Percentiles rank a stretch among this genome's conserved stretches.
Evolutionary conservation across 768 basidiomycete genomes (phyloP).

Genomic region (Cytidiella melzeri): DNA sequence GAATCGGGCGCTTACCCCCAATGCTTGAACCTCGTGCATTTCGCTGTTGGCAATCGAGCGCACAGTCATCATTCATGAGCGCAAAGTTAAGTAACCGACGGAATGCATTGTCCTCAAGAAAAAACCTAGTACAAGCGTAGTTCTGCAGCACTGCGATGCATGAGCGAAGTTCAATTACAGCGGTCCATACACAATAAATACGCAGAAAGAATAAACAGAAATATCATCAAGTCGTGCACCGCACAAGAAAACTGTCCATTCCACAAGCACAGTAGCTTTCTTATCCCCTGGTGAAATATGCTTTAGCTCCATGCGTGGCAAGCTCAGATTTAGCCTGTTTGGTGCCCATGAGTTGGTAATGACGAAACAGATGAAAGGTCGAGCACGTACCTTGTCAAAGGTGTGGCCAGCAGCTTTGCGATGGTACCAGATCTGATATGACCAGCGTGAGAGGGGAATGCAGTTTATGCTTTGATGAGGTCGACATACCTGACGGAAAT

Average conservation of each 20-base stretch:
- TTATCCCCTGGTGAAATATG: slow-evolving; percentile 83
- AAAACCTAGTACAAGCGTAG: no score
- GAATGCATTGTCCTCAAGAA: no score
- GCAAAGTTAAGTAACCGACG: no score
- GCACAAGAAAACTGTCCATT: background rate
- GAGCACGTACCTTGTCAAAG: slow-evolving; percentile 61
- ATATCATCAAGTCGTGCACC: background rate
- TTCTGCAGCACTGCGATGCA: no score
- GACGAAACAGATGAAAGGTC: slow-evolving; percentile 6
- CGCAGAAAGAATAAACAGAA: background rate
- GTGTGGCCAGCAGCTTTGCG: slow-evolving; percentile 82
- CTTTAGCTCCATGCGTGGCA: slow-evolving; percentile 77
- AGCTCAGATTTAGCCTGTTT: slow-evolving; percentile 77
- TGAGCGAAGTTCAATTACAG: no score
- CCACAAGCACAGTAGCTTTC: background rate
- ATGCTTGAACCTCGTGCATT: background rate
- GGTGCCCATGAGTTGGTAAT: slow-evolving; percentile 11
- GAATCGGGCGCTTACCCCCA: background rate
- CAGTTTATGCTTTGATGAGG: slow-evolving; percentile 11
- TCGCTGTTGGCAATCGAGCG: no score
- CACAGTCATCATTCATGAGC: no score
- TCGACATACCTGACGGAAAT: slow-evolving; percentile 64
- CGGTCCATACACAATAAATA: background rate
- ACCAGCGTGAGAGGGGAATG: slow-evolving; percentile 2
- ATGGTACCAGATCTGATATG: slow-evolving; percentile 63